A percentile compares a stretch with the other conserved stretches of the same genome.
Evolutionary conservation across 306 rosid genomes (phyloP).

Genomic region (Prosopis cineraria): DNA sequence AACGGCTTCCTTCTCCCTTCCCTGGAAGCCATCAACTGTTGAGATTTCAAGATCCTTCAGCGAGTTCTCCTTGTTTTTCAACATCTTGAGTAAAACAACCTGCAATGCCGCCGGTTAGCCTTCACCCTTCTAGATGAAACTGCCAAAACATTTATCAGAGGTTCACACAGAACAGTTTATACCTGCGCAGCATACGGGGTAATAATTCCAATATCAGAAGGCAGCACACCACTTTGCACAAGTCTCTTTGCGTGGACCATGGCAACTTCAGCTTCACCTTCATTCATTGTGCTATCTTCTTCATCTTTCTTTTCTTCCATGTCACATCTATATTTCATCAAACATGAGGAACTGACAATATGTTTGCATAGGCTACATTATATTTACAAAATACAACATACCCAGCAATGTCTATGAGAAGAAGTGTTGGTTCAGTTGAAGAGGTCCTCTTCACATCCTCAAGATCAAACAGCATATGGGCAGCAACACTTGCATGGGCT

Average conservation of each 20-base stretch:
- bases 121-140: slow-evolving; percentile 20
- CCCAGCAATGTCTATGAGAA: slow-evolving; percentile 95
- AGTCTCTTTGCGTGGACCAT: slow-evolving; percentile 84
- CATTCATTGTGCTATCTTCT: slow-evolving; percentile 96
- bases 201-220: slow-evolving; percentile 94
- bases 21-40: slow-evolving; percentile 98
- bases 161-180: slow-evolving; percentile 28
- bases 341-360: slow-evolving; percentile 28
- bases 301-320: slow-evolving; percentile 99
- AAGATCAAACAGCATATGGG: slow-evolving; percentile 75
- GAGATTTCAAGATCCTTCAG: slow-evolving; percentile 88
- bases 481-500: slow-evolving; percentile 94
- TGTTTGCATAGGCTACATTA: slow-evolving; percentile 3
- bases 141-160: slow-evolving; percentile 15
- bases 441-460: slow-evolving; percentile 78
- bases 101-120: slow-evolving; percentile 42
- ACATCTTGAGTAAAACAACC: slow-evolving; percentile 83
- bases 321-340: slow-evolving; percentile 71
- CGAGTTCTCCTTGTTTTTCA: slow-evolving; percentile 73
- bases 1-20: slow-evolving; percentile 96
- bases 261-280: slow-evolving; percentile 95
- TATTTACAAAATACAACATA: slow-evolving; percentile 45
- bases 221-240: slow-evolving; percentile 79
- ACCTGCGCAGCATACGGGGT: slow-evolving; percentile 99
- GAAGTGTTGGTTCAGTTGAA: slow-evolving; percentile 87